Conservation (phyloP, 2,329 filamentous ascomycete species). For the Colletotrichum sp. region DNA sequence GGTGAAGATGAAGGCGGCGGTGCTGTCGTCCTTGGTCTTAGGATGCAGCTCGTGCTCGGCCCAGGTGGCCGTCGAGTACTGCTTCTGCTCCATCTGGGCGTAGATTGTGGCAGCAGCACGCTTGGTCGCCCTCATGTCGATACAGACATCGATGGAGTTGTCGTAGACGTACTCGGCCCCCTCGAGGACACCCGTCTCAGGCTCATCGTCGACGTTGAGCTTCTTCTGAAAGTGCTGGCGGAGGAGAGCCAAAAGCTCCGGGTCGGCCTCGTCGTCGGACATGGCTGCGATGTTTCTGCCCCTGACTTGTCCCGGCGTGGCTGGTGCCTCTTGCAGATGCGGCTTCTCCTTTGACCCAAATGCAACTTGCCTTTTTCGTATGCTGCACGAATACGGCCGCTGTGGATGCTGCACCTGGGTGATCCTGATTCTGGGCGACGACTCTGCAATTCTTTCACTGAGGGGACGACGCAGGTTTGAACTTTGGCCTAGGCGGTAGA, state of each 20-base stretch:
- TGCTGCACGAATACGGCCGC: not conserved
- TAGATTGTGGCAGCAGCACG: slow-evolving; percentile 81
- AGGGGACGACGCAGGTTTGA: slow-evolving; percentile 8
- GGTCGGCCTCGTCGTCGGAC: slow-evolving; percentile 92
- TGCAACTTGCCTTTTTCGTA: not conserved
- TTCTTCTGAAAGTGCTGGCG: slow-evolving; percentile 77
- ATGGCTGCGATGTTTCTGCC: slow-evolving; percentile 48
- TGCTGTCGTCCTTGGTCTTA: slow-evolving; percentile 77
- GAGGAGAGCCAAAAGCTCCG: slow-evolving; percentile 84
- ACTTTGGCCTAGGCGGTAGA: slow-evolving; percentile 1
- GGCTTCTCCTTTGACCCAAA: not conserved
- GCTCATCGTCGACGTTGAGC: slow-evolving; percentile 57
- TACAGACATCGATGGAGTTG: slow-evolving; percentile 89
- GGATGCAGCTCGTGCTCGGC: slow-evolving; percentile 89
- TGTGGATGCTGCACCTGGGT: slow-evolving; percentile 7
- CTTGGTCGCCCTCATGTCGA: slow-evolving; percentile 84
- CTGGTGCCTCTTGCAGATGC: not conserved
- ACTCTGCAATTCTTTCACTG: slow-evolving; percentile 10
- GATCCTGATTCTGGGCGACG: slow-evolving; percentile 3
- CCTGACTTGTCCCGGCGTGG: not conserved
- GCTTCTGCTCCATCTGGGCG: slow-evolving; percentile 80
- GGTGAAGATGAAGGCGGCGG: slow-evolving; percentile 91
- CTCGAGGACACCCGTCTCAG: slow-evolving; percentile 83
- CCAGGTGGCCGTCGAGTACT: slow-evolving; percentile 87
- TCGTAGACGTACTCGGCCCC: slow-evolving; percentile 87